phyloP scores from a whole-genome alignment of 164 flowering plant genomes.

The Umbilicus rupestris region DNA sequence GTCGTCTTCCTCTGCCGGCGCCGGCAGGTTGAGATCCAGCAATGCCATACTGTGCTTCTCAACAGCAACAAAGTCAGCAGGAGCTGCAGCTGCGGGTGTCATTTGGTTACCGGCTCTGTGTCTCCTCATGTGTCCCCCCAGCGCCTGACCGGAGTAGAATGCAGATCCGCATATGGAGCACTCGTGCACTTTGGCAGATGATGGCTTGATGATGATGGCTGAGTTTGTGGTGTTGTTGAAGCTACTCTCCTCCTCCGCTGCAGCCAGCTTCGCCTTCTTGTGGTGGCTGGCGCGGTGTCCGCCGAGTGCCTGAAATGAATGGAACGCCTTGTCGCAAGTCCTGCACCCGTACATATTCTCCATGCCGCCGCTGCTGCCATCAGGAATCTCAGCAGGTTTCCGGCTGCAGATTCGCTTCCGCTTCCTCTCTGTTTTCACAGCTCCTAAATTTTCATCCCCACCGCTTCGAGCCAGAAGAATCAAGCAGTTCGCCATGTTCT shows the following conservation, averaged over 20 bases:
- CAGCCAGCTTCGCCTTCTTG: conserved; percentile 6
- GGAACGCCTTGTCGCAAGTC: conserved; percentile 3
- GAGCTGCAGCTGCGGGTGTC: too few relatives aligned
- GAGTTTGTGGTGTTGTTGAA: neutral
- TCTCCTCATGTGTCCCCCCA: conserved; percentile 9
- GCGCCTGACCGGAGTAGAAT: conserved; percentile 5
- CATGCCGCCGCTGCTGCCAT: too few relatives aligned
- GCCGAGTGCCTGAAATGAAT: conserved; percentile 6
- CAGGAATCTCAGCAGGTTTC: neutral
- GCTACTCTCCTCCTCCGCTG: too few relatives aligned
- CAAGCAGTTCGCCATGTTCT: conserved; percentile 7
- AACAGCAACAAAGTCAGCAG: neutral
- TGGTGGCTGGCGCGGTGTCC: conserved; percentile 11
- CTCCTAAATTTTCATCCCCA: neutral
- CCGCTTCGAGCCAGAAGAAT: conserved; percentile 6
- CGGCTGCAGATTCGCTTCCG: neutral
- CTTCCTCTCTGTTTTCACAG: neutral
- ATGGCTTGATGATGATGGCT: too few relatives aligned
- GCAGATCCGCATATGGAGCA: conserved; percentile 4
- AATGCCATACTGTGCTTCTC: neutral
- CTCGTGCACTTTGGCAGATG: neutral
- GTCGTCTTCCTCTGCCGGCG: conserved; percentile 6
- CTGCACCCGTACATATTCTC: conserved; percentile 6
- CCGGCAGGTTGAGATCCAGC: conserved; percentile 10
- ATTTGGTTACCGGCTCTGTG: too few relatives aligned